Evolutionary conservation across 495 filamentous ascomycete species (phyloP).

Genomic region (Penicillium riverlandense): DNA sequence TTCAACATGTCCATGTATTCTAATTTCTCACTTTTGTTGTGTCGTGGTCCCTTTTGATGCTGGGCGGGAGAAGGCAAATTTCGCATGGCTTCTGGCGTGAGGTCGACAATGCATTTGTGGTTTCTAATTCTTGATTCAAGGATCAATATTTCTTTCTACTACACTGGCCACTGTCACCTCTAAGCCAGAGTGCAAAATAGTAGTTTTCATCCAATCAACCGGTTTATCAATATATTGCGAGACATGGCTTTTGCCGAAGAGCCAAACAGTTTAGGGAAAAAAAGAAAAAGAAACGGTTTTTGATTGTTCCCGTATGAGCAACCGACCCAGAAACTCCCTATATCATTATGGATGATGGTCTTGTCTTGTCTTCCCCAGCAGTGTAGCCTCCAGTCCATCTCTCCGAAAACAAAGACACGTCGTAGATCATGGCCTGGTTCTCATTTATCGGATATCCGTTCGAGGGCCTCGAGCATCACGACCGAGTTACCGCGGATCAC

Average conservation of each 20-base stretch:
- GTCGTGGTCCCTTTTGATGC: neutral
- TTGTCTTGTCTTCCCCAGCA: constrained; percentile 3
- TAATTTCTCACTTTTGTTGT: constrained; percentile 1
- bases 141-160: too few relatives aligned
- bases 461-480: constrained; percentile 81
- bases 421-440: constrained; percentile 9
- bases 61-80: neutral
- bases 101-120: constrained; percentile 1
- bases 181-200: too few relatives aligned
- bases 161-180: too few relatives aligned
- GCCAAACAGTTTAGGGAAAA: neutral
- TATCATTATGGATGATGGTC: constrained; percentile 19
- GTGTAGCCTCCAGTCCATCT: constrained; percentile 5
- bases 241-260: neutral
- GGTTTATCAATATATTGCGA: too few relatives aligned
- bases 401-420: constrained; percentile 13
- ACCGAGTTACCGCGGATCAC: constrained; percentile 91
- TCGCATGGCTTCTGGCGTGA: constrained; percentile 12
- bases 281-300: constrained; percentile 24
- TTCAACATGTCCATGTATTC: constrained; percentile 12
- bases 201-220: too few relatives aligned
- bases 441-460: constrained; percentile 51
- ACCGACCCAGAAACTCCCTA: constrained; percentile 36
- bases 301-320: constrained; percentile 32
- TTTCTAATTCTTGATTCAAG: too few relatives aligned